Percentiles rank a stretch among this genome's conserved stretches.
Conservation (phyloP, 1,139 yeast species). For the Blastobotrys persicus region DNA sequence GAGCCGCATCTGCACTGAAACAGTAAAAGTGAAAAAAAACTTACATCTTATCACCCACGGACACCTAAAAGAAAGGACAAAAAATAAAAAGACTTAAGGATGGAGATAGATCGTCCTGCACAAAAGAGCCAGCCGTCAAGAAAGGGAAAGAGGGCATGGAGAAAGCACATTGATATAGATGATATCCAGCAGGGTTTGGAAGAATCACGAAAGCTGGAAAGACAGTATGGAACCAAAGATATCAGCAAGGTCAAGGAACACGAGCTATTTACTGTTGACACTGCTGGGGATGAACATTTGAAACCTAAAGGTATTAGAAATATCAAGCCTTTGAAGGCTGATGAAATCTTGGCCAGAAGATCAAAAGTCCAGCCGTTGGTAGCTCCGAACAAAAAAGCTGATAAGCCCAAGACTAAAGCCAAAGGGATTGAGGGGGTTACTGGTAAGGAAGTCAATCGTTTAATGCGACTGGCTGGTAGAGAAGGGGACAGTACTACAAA, state of each 20-base stretch:
- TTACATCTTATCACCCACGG: conserved; percentile 2
- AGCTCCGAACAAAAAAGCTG: conserved; percentile 41
- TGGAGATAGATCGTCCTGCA: conserved; percentile 36
- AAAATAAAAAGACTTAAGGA: conserved; percentile 5
- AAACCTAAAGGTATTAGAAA: conserved; percentile 39
- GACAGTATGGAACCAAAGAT: conserved; percentile 37
- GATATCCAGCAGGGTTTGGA: conserved; percentile 74
- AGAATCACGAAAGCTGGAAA: conserved; percentile 62
- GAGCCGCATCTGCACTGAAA: conserved; percentile 3
- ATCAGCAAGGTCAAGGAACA: conserved; percentile 27
- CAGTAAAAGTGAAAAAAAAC: conserved; percentile 1
- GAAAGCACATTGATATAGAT: conserved; percentile 84
- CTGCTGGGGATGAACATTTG: conserved; percentile 52
- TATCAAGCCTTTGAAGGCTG: conserved; percentile 52
- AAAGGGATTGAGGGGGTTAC: conserved; percentile 62
- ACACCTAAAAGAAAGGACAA: no score
- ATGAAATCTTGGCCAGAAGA: conserved; percentile 71
- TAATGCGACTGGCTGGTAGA: conserved; percentile 80
- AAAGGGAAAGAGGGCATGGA: conserved; percentile 94
- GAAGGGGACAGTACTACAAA: conserved; percentile 50
- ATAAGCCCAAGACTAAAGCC: conserved; percentile 39
- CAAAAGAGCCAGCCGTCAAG: conserved; percentile 63
- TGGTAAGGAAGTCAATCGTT: conserved; percentile 61
- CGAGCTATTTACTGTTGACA: conserved; percentile 71
- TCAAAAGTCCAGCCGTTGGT: conserved; percentile 73